Conservation (phyloP, 441 rosid species). For the Eutrema salsugineum region DNA sequence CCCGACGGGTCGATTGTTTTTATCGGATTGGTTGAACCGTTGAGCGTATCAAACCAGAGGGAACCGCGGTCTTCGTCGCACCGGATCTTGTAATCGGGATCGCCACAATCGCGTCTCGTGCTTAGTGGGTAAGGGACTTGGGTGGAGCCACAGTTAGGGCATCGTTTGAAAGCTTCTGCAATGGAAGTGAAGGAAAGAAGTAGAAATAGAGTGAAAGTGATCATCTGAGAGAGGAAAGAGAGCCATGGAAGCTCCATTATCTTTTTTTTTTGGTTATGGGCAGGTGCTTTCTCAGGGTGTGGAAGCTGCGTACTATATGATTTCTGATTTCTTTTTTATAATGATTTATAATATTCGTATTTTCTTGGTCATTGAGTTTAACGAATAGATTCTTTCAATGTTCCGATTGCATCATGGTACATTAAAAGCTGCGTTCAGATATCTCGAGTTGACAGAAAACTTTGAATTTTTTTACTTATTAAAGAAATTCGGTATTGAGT, state of each 20-base stretch:
- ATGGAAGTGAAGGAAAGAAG: neutral
- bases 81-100: conserved; percentile 35
- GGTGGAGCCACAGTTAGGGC: conserved; percentile 35
- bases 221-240: too few species aligned
- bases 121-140: conserved; percentile 41
- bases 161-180: conserved; percentile 19
- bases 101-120: conserved; percentile 34
- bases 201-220: conserved; percentile 2
- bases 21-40: conserved; percentile 35
- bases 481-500: too few species aligned
- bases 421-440: conserved; percentile 22
- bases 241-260: conserved; percentile 19
- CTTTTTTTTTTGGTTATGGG: neutral
- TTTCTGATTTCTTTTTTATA: neutral
- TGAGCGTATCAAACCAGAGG: conserved; percentile 31
- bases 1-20: conserved; percentile 29
- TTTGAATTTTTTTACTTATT: too few species aligned
- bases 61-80: conserved; percentile 23
- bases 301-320: conserved; percentile 2
- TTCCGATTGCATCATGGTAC: conserved; percentile 25
- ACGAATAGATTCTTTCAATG: conserved; percentile 6
- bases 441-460: neutral
- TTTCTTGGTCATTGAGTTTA: neutral
- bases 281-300: conserved; percentile 12
- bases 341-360: neutral